These are phyloP conservation scores for Alternaria sp. DNA, from an alignment of 2,329 filamentous ascomycete species.

Conservation along the genomic window DNA sequence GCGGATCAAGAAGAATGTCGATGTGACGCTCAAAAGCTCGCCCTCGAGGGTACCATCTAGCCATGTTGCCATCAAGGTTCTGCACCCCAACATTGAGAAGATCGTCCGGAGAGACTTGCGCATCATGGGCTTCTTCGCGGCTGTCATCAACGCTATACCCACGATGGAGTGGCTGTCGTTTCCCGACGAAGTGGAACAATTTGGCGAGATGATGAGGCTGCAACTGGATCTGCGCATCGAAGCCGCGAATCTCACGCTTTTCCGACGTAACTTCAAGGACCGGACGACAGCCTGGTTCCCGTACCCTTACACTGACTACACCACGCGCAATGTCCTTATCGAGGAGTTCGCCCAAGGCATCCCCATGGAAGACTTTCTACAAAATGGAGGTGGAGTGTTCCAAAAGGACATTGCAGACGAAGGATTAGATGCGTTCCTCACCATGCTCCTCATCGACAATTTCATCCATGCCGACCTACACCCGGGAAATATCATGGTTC, in stretches of 20 bases:
- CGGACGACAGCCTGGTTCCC: conserved; percentile 96
- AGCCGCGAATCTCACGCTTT: conserved; percentile 84
- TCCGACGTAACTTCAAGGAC: conserved; percentile 88
- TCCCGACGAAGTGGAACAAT: conserved; percentile 90
- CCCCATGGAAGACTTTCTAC: conserved; percentile 85
- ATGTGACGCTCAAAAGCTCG: conserved; percentile 83
- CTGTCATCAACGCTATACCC: conserved; percentile 81
- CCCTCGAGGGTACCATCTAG: conserved; percentile 85
- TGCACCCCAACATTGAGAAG: conserved; percentile 90
- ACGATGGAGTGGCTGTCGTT: conserved; percentile 98
- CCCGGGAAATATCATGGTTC: conserved; percentile 98
- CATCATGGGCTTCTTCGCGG: conserved; percentile 94
- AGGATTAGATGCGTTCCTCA: conserved; percentile 91
- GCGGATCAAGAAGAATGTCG: conserved; percentile 80
- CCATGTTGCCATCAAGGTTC: conserved; percentile 94
- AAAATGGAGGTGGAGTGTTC: conserved; percentile 89
- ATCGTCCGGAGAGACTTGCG: conserved; percentile 87
- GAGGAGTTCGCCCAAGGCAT: conserved; percentile 97
- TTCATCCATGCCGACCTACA: conserved; percentile 97
- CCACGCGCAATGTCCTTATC: conserved; percentile 87
- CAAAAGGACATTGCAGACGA: conserved; percentile 94
- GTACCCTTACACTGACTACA: conserved; percentile 90
- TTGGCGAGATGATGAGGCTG: conserved; percentile 98
- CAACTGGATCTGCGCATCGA: conserved; percentile 96
- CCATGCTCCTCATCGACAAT: conserved; percentile 96